Conservation (phyloP, 2,329 filamentous ascomycete species). For the Xylaria arbuscula region DNA sequence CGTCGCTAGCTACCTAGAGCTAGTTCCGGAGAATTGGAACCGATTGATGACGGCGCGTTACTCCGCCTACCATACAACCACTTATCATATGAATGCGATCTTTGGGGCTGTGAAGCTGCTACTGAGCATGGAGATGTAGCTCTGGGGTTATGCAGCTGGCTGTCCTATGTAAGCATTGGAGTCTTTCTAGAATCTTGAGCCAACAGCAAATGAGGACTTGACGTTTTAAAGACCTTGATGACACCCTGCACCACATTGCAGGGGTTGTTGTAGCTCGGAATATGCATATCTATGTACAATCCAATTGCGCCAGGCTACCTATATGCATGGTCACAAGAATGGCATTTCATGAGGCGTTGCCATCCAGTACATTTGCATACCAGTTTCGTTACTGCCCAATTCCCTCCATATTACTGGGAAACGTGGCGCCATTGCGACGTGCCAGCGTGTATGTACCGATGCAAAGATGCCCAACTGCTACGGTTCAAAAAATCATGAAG, state of each 20-base stretch:
- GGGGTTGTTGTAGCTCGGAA: conserved; percentile 5
- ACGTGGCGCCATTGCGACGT: conserved; percentile 35
- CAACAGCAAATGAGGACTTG: conserved; percentile 10
- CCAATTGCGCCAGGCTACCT: neutral
- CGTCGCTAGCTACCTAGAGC: no score
- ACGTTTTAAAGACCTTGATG: neutral
- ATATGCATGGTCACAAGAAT: conserved; percentile 24
- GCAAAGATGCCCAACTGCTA: conserved; percentile 31
- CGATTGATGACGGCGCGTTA: conserved; percentile 15
- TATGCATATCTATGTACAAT: conserved; percentile 1
- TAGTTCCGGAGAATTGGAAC: neutral
- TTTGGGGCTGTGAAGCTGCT: conserved; percentile 16
- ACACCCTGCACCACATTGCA: neutral
- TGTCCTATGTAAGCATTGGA: neutral
- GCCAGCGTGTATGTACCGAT: conserved; percentile 19
- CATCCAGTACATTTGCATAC: neutral
- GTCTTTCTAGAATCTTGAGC: conserved; percentile 21
- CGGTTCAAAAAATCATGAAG: conserved; percentile 7
- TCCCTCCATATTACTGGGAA: conserved; percentile 1
- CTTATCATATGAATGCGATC: neutral
- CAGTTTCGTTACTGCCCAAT: conserved; percentile 19
- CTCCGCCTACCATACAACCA: neutral
- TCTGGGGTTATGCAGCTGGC: conserved; percentile 7
- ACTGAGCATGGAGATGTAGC: neutral
- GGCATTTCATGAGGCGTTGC: conserved; percentile 25